A percentile compares a stretch with the other conserved stretches of the same genome.
Conservation (phyloP, 2,329 filamentous ascomycete species). For the Ophiocordyceps robertsii region DNA sequence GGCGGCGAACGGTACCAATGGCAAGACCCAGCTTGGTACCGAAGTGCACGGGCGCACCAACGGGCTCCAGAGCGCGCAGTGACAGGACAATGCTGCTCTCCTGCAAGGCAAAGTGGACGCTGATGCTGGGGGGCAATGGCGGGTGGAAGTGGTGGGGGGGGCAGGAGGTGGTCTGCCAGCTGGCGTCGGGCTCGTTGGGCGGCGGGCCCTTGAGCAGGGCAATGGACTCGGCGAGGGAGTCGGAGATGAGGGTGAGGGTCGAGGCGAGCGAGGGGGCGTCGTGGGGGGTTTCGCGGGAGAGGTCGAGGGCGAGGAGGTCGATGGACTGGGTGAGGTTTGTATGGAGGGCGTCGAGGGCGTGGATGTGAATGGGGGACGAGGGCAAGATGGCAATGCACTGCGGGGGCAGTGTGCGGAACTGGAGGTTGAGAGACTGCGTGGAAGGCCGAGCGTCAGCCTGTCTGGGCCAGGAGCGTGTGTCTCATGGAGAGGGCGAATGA, state of each 20-base stretch:
- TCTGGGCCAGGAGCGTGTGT: not conserved
- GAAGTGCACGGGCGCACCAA: conserved; percentile 44
- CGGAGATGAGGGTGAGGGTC: conserved; percentile 41
- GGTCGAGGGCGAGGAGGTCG: conserved; percentile 67
- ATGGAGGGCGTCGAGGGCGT: conserved; percentile 57
- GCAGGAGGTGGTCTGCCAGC: conserved; percentile 31
- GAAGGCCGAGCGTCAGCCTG: not conserved
- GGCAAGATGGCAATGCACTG: conserved; percentile 35
- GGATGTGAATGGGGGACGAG: conserved; percentile 42
- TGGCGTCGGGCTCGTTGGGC: conserved; percentile 22
- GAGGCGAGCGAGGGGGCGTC: conserved; percentile 42
- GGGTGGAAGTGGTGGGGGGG: conserved; percentile 29
- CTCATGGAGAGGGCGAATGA: conserved; percentile 32
- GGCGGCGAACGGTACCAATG: conserved; percentile 48
- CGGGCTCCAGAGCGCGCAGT: conserved; percentile 57
- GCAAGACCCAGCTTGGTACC: conserved; percentile 57
- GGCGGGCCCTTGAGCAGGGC: conserved; percentile 42
- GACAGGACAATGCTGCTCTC: conserved; percentile 59
- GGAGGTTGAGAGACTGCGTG: conserved; percentile 56
- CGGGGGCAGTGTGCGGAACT: conserved; percentile 52
- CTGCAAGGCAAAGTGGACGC: conserved; percentile 57
- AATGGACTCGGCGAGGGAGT: conserved; percentile 37
- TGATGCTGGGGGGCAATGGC: conserved; percentile 46
- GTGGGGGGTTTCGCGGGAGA: conserved; percentile 43
- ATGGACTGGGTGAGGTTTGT: conserved; percentile 72